Evolutionary conservation across 1,139 yeast genomes (phyloP), one percentile per base, ranked within the genome.

Genomic region (Cylindricascospora bacillispora): DNA sequence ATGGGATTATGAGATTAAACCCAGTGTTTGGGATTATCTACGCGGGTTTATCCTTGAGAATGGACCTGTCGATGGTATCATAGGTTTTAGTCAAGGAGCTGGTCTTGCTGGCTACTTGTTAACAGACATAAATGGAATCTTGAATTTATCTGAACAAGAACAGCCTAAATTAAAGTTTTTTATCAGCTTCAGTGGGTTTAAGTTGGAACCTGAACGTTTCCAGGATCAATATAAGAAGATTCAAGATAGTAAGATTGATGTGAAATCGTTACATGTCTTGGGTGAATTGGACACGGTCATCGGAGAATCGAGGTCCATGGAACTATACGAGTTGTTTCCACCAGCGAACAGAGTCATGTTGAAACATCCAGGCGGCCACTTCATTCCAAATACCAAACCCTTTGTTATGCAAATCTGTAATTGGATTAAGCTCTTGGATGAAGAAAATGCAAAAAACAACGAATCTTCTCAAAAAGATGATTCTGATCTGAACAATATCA

Each of bases 11-110:
- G 38, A 36, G 10, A 39, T 52, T 5, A 38, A 40, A 6, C 40
- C 38, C 13, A 25, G 33, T 1, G 38, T 47, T 6, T 29, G 42
- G 5, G 40, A 40, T 11, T 49, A 38, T 27, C 32, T 53, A 24
- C 47, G 37, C 11, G 38, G 47, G 15, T 52, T 46, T 31, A 33
- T 48, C 13, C 27, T 45, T 13, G 59, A 64, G 34, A 63, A 79
- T 36, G 95, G 95, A 0, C 94, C 95, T 0, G 80, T 77, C 46
- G 78, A 73, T 27, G 97, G 95, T 1, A 59, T 86, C n/a, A 56
- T 86, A 33, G 95, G 95, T 3, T 89, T 89, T 47, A 76, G 92
- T 22, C 97, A 86, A 56, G 98, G 97, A 31, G 92, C 93, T 1
- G 93, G 92, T 1, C 57, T 86, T 48, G 70, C 83, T 1, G 79